Evolutionary conservation across 2,329 filamentous ascomycete species (phyloP).

Genomic region (Colletotrichum tropicale): DNA sequence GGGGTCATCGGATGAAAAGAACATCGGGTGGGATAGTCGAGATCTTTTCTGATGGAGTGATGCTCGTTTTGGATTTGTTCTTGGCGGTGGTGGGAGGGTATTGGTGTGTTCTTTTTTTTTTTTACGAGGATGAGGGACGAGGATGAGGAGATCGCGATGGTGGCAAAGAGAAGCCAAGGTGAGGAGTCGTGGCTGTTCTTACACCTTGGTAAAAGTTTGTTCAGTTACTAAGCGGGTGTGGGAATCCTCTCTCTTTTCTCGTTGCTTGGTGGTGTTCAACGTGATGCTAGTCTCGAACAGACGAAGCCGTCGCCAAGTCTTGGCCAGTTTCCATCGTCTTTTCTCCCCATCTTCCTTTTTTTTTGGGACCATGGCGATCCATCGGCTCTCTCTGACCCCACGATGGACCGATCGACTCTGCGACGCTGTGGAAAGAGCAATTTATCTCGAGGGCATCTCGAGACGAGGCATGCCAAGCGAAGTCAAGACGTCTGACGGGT

Average conservation of each 20-base stretch:
- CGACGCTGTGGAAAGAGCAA: neutral
- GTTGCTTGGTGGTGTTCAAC: neutral
- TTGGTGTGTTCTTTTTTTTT: neutral
- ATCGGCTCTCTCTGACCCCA: neutral
- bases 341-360: neutral
- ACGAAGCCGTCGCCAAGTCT: neutral
- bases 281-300: neutral
- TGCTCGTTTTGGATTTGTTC: neutral
- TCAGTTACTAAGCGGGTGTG: neutral
- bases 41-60: neutral
- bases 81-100: neutral
- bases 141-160: neutral
- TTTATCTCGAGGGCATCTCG: constrained; percentile 15
- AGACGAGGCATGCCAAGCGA: neutral
- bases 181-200: neutral
- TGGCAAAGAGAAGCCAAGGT: neutral
- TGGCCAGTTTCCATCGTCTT: neutral
- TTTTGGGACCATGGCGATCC: neutral
- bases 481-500: neutral
- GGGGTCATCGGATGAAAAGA: neutral
- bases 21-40: neutral
- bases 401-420: neutral
- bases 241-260: neutral
- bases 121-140: neutral
- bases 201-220: neutral